Evolutionary conservation across 2,329 filamentous ascomycete species (phyloP).

Genomic region (Chlorencoelia australis): DNA sequence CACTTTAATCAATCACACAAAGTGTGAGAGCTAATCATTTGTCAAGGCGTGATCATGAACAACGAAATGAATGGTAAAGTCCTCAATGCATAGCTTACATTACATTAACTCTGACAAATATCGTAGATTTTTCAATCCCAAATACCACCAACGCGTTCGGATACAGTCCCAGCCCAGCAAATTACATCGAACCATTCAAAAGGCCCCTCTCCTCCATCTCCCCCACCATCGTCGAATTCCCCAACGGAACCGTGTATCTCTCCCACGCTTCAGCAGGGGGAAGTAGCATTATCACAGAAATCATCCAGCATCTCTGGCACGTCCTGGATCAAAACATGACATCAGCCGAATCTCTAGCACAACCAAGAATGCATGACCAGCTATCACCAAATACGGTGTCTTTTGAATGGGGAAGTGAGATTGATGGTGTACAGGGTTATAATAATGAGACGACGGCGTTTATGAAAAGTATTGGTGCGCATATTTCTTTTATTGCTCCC

Average conservation of each 20-base stretch:
- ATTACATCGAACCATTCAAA: constrained; percentile 56
- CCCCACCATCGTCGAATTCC: constrained; percentile 51
- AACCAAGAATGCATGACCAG: constrained; percentile 56
- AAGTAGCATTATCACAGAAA: constrained; percentile 55
- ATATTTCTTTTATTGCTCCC: constrained; percentile 47
- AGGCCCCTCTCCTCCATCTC: constrained; percentile 55
- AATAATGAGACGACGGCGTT: constrained; percentile 51
- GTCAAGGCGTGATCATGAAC: constrained; percentile 62
- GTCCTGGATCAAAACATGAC: constrained; percentile 47
- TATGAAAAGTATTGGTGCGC: constrained; percentile 46
- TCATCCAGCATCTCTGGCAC: constrained; percentile 54
- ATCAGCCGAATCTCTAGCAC: constrained; percentile 41
- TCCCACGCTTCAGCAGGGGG: constrained; percentile 55
- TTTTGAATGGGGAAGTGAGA: constrained; percentile 41
- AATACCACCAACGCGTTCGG: constrained; percentile 55
- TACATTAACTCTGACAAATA: constrained; percentile 3
- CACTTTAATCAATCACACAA: too few species aligned
- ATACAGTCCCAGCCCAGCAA: constrained; percentile 51
- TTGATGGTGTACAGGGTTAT: constrained; percentile 33
- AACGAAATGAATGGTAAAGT: constrained; percentile 49
- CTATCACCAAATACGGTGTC: constrained; percentile 43
- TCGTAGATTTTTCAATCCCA: constrained; percentile 53
- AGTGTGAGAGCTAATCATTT: too few species aligned
- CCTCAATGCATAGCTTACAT: neutral
- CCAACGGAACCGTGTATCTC: constrained; percentile 47